Conservation (phyloP, 2,329 filamentous ascomycete species). For the Raffaelea albimanens region DNA sequence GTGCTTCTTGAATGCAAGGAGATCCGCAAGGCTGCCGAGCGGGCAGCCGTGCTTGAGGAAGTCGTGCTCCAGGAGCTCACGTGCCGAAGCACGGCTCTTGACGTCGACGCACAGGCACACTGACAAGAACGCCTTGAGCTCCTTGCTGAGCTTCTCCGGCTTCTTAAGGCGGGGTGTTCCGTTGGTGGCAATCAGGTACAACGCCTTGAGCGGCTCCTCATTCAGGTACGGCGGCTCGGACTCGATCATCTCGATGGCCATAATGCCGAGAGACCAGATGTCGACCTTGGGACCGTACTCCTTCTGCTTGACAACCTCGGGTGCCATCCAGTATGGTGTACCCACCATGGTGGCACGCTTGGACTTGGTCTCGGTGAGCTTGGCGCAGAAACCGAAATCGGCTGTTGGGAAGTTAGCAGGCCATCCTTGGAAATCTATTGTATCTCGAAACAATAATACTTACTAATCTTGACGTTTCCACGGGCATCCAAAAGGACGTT, state of each 20-base stretch:
- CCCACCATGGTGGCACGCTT: constrained; percentile 99
- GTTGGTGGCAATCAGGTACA: constrained; percentile 97
- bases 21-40: constrained; percentile 69
- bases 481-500: constrained; percentile 91
- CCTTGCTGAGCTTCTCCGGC: constrained; percentile 94
- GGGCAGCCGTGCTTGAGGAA: constrained; percentile 90
- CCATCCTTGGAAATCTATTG: too few species aligned
- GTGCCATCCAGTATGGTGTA: constrained; percentile 99
- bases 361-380: constrained; percentile 90
- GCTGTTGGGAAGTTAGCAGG: constrained; percentile 40
- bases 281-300: constrained; percentile 98
- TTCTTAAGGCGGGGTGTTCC: constrained; percentile 96
- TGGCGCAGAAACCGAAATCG: constrained; percentile 98
- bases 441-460: constrained; percentile 26
- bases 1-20: constrained; percentile 79
- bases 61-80: constrained; percentile 83
- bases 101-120: constrained; percentile 97
- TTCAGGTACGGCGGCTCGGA: constrained; percentile 96
- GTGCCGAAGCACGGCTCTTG: constrained; percentile 82
- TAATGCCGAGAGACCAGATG: constrained; percentile 97
- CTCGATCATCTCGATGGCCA: constrained; percentile 99
- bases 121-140: constrained; percentile 92
- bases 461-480: constrained; percentile 96
- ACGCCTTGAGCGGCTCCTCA: constrained; percentile 91
- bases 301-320: constrained; percentile 98